A percentile compares a stretch with the other conserved stretches of the same genome.
Evolutionary conservation across 176 grass and related monocot species (phyloP).

Genomic region (Triticum monococcum): DNA sequence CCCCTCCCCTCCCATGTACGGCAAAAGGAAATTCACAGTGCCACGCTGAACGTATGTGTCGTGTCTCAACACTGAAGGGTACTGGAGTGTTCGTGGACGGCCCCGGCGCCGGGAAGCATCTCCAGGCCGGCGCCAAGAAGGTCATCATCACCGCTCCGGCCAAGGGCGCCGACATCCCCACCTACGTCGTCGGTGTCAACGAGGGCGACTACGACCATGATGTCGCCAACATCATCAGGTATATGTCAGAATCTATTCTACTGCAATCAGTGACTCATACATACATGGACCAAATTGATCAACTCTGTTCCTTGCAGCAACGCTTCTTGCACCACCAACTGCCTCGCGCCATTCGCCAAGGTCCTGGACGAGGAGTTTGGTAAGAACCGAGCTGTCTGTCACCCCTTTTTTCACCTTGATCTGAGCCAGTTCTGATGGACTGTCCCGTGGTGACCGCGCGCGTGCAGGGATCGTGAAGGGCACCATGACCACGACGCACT

Average conservation of each 20-base stretch:
- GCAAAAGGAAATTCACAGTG: too few species aligned
- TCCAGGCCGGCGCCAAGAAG: conserved; percentile 98
- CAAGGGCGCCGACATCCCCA: conserved; percentile 96
- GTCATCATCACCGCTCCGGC: conserved; percentile 97
- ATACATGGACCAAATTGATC: not conserved
- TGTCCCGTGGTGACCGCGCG: too few species aligned
- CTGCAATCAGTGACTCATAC: too few species aligned
- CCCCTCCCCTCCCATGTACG: not conserved
- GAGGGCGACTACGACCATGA: conserved; percentile 84
- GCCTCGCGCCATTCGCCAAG: conserved; percentile 96
- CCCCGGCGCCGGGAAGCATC: conserved; percentile 95
- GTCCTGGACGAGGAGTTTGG: conserved; percentile 89
- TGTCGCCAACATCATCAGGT: conserved; percentile 86
- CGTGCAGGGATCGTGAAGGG: conserved; percentile 84
- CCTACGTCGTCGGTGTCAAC: conserved; percentile 94
- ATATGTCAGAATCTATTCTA: not conserved
- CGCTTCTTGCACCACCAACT: conserved; percentile 98
- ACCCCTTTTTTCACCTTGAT: not conserved
- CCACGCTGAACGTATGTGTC: not conserved
- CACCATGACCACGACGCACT: conserved; percentile 98
- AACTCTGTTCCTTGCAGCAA: conserved; percentile 56
- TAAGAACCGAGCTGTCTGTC: conserved; percentile 6
- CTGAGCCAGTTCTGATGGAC: not conserved
- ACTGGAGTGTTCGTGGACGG: conserved; percentile 97
- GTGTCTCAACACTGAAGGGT: conserved; percentile 37